Conservation (phyloP, 139 green algal species). For the Trebouxia sp. region DNA sequence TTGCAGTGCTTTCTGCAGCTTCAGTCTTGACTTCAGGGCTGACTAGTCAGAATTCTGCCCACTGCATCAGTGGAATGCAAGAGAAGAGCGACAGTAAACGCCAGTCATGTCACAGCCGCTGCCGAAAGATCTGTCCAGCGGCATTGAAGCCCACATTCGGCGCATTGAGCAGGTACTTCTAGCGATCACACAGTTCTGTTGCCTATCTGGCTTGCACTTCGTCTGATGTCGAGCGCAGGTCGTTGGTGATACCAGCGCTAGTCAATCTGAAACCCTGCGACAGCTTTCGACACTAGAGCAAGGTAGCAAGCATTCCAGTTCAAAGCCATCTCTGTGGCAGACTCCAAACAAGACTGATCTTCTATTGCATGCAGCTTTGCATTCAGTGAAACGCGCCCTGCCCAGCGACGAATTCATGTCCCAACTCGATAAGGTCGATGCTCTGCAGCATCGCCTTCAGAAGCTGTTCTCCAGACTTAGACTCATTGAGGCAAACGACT, state of each 20-base stretch:
- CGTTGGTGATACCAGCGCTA: neutral
- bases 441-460: neutral
- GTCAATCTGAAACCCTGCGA: neutral
- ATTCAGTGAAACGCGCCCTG: neutral
- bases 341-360: no score
- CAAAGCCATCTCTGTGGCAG: no score
- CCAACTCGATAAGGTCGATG: neutral
- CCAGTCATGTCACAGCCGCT: neutral
- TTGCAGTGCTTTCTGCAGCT: no score
- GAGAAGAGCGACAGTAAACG: no score
- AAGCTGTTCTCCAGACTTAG: neutral
- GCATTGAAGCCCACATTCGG: neutral
- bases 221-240: neutral
- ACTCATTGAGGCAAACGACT: neutral
- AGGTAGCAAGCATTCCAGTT: neutral
- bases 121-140: neutral
- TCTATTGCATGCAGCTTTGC: neutral
- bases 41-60: no score
- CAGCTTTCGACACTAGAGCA: neutral
- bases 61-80: no score
- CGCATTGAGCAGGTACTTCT: constrained; percentile 2
- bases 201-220: no score
- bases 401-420: neutral
- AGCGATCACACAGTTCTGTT: no score
- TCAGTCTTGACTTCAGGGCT: no score